phyloP scores from a whole-genome alignment of 768 basidiomycete genomes.

The Mycena polygramma region DNA sequence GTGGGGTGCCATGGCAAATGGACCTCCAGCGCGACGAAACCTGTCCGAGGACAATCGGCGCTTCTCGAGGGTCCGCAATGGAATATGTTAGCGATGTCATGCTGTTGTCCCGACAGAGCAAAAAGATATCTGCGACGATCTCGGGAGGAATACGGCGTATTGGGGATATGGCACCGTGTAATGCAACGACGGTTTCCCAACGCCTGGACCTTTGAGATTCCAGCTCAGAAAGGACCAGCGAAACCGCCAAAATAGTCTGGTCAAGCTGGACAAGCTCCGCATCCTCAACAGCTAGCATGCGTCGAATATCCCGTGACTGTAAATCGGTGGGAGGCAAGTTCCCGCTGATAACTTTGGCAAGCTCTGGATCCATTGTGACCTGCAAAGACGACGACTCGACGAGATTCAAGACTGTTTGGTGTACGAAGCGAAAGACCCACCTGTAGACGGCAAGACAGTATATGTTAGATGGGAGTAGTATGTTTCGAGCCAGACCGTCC shows the following conservation, averaged over 20 bases:
- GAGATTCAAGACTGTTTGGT: no score
- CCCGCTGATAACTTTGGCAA: background rate
- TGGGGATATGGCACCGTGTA: background rate
- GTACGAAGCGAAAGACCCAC: no score
- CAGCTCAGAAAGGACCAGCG: background rate
- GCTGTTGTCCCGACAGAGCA: background rate
- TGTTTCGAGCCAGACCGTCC: no score
- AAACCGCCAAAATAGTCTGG: background rate
- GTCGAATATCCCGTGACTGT: background rate
- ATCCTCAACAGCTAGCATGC: background rate
- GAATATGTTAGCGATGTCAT: background rate
- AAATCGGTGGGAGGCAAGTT: background rate
- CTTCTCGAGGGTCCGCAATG: background rate
- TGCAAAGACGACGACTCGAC: background rate
- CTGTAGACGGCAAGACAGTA: no score
- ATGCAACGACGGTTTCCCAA: background rate
- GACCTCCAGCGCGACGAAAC: background rate
- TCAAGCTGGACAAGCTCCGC: background rate
- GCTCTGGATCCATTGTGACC: background rate
- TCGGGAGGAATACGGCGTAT: background rate
- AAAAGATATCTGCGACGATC: background rate
- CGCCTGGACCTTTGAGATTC: background rate
- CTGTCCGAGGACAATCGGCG: background rate
- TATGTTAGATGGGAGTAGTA: no score
- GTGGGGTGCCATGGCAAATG: background rate